Evolutionary conservation across 805 yeast genomes (phyloP), one percentile per base, ranked within the genome.

Genomic region (Starmerella apis): DNA sequence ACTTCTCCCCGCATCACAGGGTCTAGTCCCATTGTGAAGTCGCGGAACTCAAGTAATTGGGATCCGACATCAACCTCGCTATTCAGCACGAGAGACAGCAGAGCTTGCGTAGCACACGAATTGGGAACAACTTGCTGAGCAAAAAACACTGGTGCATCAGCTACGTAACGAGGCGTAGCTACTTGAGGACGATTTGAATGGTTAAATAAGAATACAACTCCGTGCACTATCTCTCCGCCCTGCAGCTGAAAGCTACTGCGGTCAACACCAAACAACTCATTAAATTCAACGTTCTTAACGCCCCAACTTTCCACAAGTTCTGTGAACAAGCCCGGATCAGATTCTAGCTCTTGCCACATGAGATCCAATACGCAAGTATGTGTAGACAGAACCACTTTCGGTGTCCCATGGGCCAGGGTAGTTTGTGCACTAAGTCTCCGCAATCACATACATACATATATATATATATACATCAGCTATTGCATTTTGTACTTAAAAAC

Each of bases 31-130:
- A 64, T 61, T 0, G 74, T 74, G 60, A 80, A 80, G 46, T 65
- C 64, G 51, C 70, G 70, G 61, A 80, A 74, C 49, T 72, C 70
- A 2, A 53, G 25, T 50, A 80, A 65, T 31, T 73, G 76, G 0
- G 63, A 63, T 1, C 86, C 85, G 3, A 79, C 48, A 1, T 70
- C 69, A 11, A 78, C 49, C 16, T 63, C 66, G 47, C 69, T 66
- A 58, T 77, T 77, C 51, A 80, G 57, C 47, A 80, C 63, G 8
- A 79, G 65, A 49, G 79, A 77, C 50, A 80, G 66, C 20, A 80
- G 80, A 0, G 85, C 86, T 58, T 77, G 83, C 1, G 86, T 80
- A n/a, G 81, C 86, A 63, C 86, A 80, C 3, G 86, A 84, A 58
- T 80, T 79, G 57, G 77, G 78, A 48, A 79, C 77, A 24, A 75